A percentile compares a stretch with the other conserved stretches of the same genome.
These are phyloP conservation scores for Penicillium sp. DNA, from an alignment of 2,329 filamentous ascomycete species.

Conservation along the genomic window DNA sequence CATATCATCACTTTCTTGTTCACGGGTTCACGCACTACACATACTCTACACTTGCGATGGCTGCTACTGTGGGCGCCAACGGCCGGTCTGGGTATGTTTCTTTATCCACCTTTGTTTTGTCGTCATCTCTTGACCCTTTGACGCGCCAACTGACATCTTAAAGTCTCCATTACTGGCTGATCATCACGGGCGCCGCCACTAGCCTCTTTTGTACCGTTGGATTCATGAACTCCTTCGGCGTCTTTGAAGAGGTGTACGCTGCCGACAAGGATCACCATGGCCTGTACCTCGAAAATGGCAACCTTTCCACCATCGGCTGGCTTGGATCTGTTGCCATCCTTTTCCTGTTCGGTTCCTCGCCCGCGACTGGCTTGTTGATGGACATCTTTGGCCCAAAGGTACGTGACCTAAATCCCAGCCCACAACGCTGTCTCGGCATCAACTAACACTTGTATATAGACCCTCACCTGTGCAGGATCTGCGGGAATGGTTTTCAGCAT, in stretches of 20 bases:
- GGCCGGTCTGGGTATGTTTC: slow-evolving; percentile 32
- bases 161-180: slow-evolving; percentile 32
- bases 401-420: neutral
- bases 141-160: neutral
- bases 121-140: neutral
- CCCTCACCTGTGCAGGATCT: slow-evolving; percentile 33
- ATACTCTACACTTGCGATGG: neutral
- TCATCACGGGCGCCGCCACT: slow-evolving; percentile 35
- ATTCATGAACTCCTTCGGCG: slow-evolving; percentile 43
- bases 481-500: slow-evolving; percentile 34
- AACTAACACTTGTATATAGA: slow-evolving; percentile 14
- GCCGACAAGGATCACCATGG: slow-evolving; percentile 22
- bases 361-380: slow-evolving; percentile 34
- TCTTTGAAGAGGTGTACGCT: slow-evolving; percentile 41
- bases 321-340: slow-evolving; percentile 38
- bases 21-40: no score
- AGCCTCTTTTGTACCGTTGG: slow-evolving; percentile 43
- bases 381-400: slow-evolving; percentile 38
- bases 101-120: no score
- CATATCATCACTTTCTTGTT: neutral
- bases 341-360: slow-evolving; percentile 35
- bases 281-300: slow-evolving; percentile 21
- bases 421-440: neutral
- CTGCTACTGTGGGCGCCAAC: neutral
- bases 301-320: slow-evolving; percentile 39